Evolutionary conservation across 805 yeast species (phyloP).

Genomic region (Hanseniaspora occidentalis): DNA sequence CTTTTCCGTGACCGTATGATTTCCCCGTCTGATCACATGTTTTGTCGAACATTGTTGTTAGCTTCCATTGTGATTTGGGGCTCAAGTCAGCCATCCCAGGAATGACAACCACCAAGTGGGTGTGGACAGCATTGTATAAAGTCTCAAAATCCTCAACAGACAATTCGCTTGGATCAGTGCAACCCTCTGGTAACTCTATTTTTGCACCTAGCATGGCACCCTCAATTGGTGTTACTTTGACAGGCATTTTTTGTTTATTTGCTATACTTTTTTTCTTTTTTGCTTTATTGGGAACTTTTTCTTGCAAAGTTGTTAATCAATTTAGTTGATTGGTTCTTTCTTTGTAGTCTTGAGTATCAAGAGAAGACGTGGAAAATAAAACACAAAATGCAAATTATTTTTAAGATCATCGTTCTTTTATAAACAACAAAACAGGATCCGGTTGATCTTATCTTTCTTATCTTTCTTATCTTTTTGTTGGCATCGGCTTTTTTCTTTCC

Average conservation of each 20-base stretch:
- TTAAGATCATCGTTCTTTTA: too few relatives aligned
- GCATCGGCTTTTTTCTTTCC: too few relatives aligned
- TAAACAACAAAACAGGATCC: too few relatives aligned
- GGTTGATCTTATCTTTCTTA: too few relatives aligned
- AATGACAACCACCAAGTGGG: slow-evolving; percentile 59
- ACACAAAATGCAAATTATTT: too few relatives aligned
- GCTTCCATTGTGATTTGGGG: slow-evolving; percentile 63
- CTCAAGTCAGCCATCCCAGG: slow-evolving; percentile 56
- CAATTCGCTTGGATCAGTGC: slow-evolving; percentile 62
- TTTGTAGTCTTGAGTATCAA: too few relatives aligned
- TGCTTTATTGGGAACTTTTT: background rate
- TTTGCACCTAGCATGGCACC: slow-evolving; percentile 53
- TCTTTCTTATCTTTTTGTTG: too few relatives aligned
- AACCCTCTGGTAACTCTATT: slow-evolving; percentile 50
- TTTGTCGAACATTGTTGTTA: slow-evolving; percentile 65
- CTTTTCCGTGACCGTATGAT: slow-evolving; percentile 77
- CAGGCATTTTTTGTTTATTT: slow-evolving; percentile 7
- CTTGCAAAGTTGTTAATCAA: too few relatives aligned
- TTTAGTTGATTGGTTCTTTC: too few relatives aligned
- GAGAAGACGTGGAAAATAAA: too few relatives aligned
- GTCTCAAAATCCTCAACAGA: slow-evolving; percentile 50
- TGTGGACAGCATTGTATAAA: slow-evolving; percentile 53
- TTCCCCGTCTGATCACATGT: slow-evolving; percentile 37
- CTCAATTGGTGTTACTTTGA: slow-evolving; percentile 13
- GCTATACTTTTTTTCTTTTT: background rate